Evolutionary conservation across 192 early-diverging fungal genomes (phyloP).

Genomic region (Rhizophagus clarus): DNA sequence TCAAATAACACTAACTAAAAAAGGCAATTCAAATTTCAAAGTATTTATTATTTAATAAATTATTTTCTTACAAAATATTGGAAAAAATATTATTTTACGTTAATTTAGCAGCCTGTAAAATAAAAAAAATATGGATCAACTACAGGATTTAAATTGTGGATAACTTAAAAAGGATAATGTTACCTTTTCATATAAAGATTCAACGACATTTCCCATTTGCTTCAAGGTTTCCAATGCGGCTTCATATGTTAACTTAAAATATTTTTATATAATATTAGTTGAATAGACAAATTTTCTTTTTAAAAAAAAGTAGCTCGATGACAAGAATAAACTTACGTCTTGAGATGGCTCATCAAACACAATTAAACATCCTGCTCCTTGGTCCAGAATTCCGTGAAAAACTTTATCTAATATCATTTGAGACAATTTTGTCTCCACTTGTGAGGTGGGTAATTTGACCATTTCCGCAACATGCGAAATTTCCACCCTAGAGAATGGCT

Average conservation of each 20-base stretch:
- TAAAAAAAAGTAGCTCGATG: too few species aligned
- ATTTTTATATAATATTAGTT: neutral
- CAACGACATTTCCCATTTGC: slow-evolving; percentile 94
- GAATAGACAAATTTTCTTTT: neutral
- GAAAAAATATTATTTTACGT: neutral
- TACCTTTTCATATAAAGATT: slow-evolving; percentile 93
- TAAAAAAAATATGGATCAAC: neutral
- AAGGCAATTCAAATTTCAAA: too few species aligned
- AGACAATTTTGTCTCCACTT: slow-evolving; percentile 96
- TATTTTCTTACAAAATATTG: too few species aligned
- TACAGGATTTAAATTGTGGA: neutral
- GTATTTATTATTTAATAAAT: too few species aligned
- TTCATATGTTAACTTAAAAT: slow-evolving; percentile 82
- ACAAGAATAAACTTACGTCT: slow-evolving; percentile 62
- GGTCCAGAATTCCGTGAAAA: slow-evolving; percentile 94
- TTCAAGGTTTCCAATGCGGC: slow-evolving; percentile 94
- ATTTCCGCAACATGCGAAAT: slow-evolving; percentile 94
- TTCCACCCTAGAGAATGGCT: slow-evolving; percentile 97
- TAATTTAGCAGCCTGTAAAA: slow-evolving; percentile 2
- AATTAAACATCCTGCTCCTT: slow-evolving; percentile 93
- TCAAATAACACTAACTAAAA: too few species aligned
- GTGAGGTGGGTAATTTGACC: slow-evolving; percentile 87
- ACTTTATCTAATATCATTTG: slow-evolving; percentile 99
- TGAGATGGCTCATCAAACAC: slow-evolving; percentile 89
- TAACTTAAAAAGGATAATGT: neutral